Base-by-base conservation (phyloP, 2,329 filamentous ascomycete species). In the Ophiostoma australiae region DNA sequence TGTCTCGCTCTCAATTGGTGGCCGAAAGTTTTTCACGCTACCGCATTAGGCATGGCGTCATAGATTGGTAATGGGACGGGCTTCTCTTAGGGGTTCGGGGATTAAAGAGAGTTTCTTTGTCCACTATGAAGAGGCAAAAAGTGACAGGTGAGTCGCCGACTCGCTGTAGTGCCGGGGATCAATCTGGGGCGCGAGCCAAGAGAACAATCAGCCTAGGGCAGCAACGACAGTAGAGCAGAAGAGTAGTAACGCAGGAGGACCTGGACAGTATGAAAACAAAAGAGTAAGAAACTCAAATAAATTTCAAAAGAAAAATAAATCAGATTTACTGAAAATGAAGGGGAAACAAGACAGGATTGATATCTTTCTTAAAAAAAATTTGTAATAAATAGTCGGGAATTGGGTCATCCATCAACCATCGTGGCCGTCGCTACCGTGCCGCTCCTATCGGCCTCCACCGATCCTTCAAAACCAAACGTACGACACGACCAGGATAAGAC, bases 1-100 rank as follows among this genome's bases (percentile, higher is more conserved):
- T 35, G 17, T 33, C 58, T 63, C 58, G 52, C 52, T 58, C 23
- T 58, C 52, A 13, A 58, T 58, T 58, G 58, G 58, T 33, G 27
- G 63, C 33, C 63, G 8, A 66, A 37, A 33, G 33, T 2, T 37
- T 66, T 66, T 39, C 20, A 37, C 33, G 35, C 63, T 37, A 39
- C 63, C 63, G 63, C 27, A 65, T 65, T 65, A 37, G 31, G 61
- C 61, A 33, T 66, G 63, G 63, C 63, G 35, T 39, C 63, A 66
- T 66, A 39, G 33, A 23, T 37, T 37, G 17, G 8, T 48, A 48
- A 15, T 48, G 44, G 3, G 44, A 48, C 44, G 44, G 7, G 11
- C 44, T 48, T 48, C 20, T 48, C 31, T 17, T 39, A 63, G 58
- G 55, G 27, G 58, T 33, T 63, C 58, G 55, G 55, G 55, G 55